Evolutionary conservation across 1,139 yeast species (phyloP), one percentile per base, ranked within the genome.

Genomic region (Geotrichum reessii): DNA sequence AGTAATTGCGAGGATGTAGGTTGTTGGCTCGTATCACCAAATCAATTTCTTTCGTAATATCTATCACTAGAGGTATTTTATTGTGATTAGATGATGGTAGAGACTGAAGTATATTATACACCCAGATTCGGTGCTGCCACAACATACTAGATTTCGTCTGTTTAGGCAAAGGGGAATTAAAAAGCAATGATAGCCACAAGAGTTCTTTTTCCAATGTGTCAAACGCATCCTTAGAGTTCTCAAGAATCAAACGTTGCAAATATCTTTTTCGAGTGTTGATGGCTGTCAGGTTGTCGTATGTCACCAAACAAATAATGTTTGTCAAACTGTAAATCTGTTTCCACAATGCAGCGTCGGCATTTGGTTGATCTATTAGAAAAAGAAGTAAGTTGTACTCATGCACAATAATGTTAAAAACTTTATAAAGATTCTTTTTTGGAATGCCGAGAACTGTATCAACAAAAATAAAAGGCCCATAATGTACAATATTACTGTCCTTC

Each of bases 1-100:
- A 79, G 64, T 79, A 79, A 63, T 78, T 80, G 50, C 73, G 66
- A 2, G 76, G 76, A 63, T 79, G 83, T 25, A 67, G 61, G 27
- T 61, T 65, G 0, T 73, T 74, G 0, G 82, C 78, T 14, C 58
- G 56, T 0, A 70, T 57, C 1, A 77, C 69, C 1, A 72, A 60
- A 6, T 61, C 61, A 37, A 70, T 51, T 59, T 75, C 77, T 37
- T 37, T 37, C n/a, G n/a, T 9, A n/a, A 37, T 37, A 9, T 37
- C 44, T 14, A 37, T 37, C 8, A 2, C 44, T 5, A 37, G n/a
- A n/a, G 21, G 3, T 37, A 19, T 2, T 37, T 37, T n/a, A 2
- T n/a, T 37, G 21, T 4, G 4, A 33, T 33, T 6, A n/a, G 9
- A 2, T 37, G 44, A 37, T 37, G 17, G n/a, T 37, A 37, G 17